These are phyloP conservation scores for Mycosphaerella arachidis DNA, from an alignment of 2,329 filamentous ascomycete species.

Conservation along the genomic window DNA sequence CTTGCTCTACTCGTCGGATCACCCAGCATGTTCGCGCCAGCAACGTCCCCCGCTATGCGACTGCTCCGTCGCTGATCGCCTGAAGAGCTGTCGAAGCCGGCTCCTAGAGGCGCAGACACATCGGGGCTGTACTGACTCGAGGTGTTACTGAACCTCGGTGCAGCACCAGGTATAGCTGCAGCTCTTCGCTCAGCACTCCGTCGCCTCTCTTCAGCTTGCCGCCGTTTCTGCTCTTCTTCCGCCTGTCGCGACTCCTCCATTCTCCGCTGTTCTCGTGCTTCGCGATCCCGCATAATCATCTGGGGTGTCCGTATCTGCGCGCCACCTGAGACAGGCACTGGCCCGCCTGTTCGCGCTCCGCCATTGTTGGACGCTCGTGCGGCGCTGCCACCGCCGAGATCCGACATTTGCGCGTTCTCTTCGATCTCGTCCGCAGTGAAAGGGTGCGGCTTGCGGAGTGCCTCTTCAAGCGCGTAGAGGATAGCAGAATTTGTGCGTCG, in stretches of 20 bases:
- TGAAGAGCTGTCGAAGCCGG: constrained; percentile 21
- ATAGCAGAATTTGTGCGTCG: constrained; percentile 83
- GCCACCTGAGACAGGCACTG: constrained; percentile 49
- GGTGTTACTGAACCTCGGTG: constrained; percentile 23
- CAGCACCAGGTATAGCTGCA: constrained; percentile 31
- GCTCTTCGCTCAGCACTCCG: constrained; percentile 58
- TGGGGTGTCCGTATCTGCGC: constrained; percentile 70
- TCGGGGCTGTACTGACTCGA: constrained; percentile 30
- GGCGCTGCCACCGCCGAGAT: constrained; percentile 56
- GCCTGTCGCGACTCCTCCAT: constrained; percentile 56
- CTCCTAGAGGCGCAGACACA: constrained; percentile 17
- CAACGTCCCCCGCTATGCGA: constrained; percentile 26
- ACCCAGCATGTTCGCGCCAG: constrained; percentile 30
- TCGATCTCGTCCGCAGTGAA: constrained; percentile 83
- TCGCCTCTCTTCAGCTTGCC: constrained; percentile 46
- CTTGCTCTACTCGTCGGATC: constrained; percentile 30
- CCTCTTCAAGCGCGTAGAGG: constrained; percentile 87
- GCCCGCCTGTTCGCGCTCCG: constrained; percentile 49
- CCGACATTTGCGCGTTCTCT: constrained; percentile 89
- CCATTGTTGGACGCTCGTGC: constrained; percentile 51
- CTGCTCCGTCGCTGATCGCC: constrained; percentile 18
- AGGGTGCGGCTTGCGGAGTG: constrained; percentile 71
- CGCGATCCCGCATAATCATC: constrained; percentile 85
- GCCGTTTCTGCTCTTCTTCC: constrained; percentile 49
- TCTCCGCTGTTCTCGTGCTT: constrained; percentile 67